phyloP scores from a whole-genome alignment of 2,329 filamentous ascomycete species.

The Colletotrichum lentis region DNA sequence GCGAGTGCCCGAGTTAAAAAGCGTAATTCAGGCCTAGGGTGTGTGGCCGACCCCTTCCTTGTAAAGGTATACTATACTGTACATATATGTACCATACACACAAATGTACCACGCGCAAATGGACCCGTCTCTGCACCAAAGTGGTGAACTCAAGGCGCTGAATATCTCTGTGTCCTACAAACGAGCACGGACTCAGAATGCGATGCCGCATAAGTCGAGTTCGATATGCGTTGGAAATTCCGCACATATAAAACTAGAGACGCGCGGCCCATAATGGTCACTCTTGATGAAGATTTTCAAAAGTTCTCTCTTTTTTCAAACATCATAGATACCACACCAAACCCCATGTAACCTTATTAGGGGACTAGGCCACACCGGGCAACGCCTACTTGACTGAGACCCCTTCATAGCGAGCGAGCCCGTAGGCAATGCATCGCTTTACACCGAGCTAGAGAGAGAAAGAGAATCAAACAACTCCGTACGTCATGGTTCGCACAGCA shows the following conservation, averaged over 20 bases:
- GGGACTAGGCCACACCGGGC: slow-evolving; percentile 10
- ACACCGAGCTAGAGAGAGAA: slow-evolving; percentile 36
- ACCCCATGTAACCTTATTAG: slow-evolving; percentile 23
- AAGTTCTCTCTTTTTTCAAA: slow-evolving; percentile 26
- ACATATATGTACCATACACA: neutral
- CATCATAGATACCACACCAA: slow-evolving; percentile 2
- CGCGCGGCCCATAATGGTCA: neutral
- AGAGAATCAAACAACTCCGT: slow-evolving; percentile 38
- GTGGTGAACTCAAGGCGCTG: too few species aligned
- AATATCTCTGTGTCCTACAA: too few species aligned
- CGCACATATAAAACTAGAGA: too few species aligned
- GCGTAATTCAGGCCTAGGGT: neutral
- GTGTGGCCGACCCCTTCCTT: too few species aligned
- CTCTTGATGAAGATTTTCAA: neutral
- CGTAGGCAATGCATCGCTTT: slow-evolving; percentile 34
- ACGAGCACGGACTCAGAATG: neutral
- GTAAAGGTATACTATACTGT: too few species aligned
- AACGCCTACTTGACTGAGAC: slow-evolving; percentile 32
- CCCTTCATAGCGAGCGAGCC: slow-evolving; percentile 35
- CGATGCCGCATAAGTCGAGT: too few species aligned
- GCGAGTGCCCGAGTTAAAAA: neutral
- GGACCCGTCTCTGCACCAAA: neutral
- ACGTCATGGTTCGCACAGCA: slow-evolving; percentile 36
- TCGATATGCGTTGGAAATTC: neutral
- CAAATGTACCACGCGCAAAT: neutral